Conservation (phyloP, 441 rosid species). For the Manihot esculenta region DNA sequence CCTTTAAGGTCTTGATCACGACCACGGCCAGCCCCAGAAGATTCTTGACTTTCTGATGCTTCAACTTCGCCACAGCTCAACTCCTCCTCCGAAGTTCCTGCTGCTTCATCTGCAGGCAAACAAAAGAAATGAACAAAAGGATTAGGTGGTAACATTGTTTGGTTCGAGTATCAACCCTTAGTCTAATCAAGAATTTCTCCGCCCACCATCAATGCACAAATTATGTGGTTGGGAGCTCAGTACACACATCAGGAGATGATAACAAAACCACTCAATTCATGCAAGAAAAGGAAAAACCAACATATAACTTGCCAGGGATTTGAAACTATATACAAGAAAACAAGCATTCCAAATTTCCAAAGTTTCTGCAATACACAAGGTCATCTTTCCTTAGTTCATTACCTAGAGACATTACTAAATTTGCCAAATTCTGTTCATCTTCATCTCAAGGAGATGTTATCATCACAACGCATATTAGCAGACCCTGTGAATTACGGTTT, state of each 20-base stretch:
- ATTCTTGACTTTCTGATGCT: slow-evolving; percentile 34
- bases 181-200: too few species aligned
- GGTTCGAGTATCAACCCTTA: too few species aligned
- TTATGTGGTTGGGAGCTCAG: background rate
- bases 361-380: background rate
- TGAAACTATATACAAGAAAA: too few species aligned
- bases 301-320: background rate
- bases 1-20: slow-evolving; percentile 38
- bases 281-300: background rate
- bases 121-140: background rate
- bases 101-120: slow-evolving; percentile 41
- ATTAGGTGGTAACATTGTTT: background rate
- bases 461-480: background rate
- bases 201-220: background rate
- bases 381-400: background rate
- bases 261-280: background rate
- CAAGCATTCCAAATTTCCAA: background rate
- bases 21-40: background rate
- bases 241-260: background rate
- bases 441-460: background rate
- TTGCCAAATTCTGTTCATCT: background rate
- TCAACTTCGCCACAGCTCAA: slow-evolving; percentile 46
- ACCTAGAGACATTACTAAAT: background rate
- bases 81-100: slow-evolving; percentile 48
- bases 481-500: background rate